A percentile compares a stretch with the other conserved stretches of the same genome.
Evolutionary conservation across 352 stramenopile species (phyloP).

Genomic region (Pythium guiyangense): DNA sequence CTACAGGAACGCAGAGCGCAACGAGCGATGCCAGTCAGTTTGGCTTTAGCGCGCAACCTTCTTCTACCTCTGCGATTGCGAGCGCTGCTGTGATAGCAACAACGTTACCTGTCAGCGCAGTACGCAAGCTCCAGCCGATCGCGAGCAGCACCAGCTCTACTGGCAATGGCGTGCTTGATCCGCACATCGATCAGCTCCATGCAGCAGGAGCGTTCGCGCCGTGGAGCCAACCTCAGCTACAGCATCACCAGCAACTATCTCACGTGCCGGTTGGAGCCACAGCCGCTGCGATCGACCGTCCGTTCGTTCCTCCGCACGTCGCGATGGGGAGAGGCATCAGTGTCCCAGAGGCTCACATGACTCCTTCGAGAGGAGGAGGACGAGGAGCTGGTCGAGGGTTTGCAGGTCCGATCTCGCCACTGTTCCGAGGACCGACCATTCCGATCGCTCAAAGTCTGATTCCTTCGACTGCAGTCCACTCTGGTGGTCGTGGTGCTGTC

Average conservation of each 20-base stretch:
- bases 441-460: neutral
- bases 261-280: too few species aligned
- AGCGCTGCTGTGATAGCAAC: too few species aligned
- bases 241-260: too few species aligned
- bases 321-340: too few species aligned
- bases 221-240: too few species aligned
- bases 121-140: conserved; percentile 13
- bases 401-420: neutral
- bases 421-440: neutral
- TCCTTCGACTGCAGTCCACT: neutral
- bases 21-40: neutral
- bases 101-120: neutral
- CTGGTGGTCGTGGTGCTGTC: neutral
- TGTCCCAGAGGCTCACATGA: too few species aligned
- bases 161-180: neutral
- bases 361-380: neutral
- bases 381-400: neutral
- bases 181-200: neutral
- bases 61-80: too few species aligned
- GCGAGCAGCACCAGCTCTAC: neutral
- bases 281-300: too few species aligned
- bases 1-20: neutral
- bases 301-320: too few species aligned
- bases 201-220: neutral
- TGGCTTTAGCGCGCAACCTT: neutral